A percentile compares a stretch with the other conserved stretches of the same genome.
Evolutionary conservation across 2,329 filamentous ascomycete species (phyloP).

Genomic region (Davidsoniella australis): DNA sequence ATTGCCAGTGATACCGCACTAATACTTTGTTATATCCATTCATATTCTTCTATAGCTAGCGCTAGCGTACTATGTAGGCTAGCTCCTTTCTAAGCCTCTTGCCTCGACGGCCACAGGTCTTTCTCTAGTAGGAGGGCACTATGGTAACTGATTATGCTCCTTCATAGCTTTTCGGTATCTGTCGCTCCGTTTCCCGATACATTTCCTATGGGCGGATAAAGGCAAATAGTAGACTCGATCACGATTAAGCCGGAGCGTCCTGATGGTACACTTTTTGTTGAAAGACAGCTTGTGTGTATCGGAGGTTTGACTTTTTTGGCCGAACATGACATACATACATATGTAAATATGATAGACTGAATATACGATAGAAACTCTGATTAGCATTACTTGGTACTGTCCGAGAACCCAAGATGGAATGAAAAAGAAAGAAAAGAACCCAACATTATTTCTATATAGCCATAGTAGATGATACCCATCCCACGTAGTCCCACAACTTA

Average conservation of each 20-base stretch:
- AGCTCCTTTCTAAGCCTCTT: conserved; percentile 9
- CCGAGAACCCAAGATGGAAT: neutral
- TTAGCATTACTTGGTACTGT: conserved; percentile 9
- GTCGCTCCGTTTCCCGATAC: conserved; percentile 30
- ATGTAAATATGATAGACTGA: too few species aligned
- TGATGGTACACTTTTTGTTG: conserved; percentile 58
- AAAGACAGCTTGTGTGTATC: conserved; percentile 74
- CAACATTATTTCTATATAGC: neutral
- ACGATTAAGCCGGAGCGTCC: conserved; percentile 99
- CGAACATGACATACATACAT: conserved; percentile 37
- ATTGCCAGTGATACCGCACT: too few species aligned
- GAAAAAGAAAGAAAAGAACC: neutral
- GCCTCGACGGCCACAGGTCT: conserved; percentile 37
- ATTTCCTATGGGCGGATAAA: conserved; percentile 43
- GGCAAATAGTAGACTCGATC: conserved; percentile 32
- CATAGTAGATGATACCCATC: neutral
- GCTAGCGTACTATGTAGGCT: too few species aligned
- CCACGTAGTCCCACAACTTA: neutral
- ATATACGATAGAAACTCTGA: too few species aligned
- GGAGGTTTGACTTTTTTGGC: conserved; percentile 91
- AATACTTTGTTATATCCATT: too few species aligned
- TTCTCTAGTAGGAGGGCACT: conserved; percentile 18
- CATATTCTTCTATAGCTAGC: too few species aligned
- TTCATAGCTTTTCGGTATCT: conserved; percentile 66
- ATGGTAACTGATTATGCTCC: conserved; percentile 44